Base-by-base conservation (phyloP, 1,284 basidiomycete genomes). In the Boletus sp. region DNA sequence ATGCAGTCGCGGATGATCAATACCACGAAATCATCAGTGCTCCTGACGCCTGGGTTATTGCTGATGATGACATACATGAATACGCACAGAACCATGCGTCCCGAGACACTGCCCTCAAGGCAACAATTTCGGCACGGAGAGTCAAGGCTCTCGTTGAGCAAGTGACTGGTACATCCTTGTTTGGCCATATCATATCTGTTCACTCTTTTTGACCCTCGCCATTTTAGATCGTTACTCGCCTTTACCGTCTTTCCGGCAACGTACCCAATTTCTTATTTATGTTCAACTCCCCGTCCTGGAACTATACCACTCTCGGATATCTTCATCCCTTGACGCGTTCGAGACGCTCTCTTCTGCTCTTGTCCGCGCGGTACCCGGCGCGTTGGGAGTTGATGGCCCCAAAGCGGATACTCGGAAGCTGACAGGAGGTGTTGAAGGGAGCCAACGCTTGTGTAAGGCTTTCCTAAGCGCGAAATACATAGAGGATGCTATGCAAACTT, bases 341-440 rank as follows among this genome's bases (percentile, higher is more conserved):
- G 95, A 98, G 67, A 87, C 84, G 0, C 72, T 96, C 4, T 91
- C 91, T 1, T 91, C 88, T 16, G 81, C 86, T 0, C 84, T 99
- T 57, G 80, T 94, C 25, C 84, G 93, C 5, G 88, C 88, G 3
- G 92, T 98, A 6, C 94, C 95, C 0, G 95, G 94, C 5, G 91
- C 89, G 5, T 74, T 94, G 27, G 71, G 76, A 39, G 73, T 82
- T 39, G 72, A 75, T 8, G 71, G 74, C 8, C 72, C 78, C 13
- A 76, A 73, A 44, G 71, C 78, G 4, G 84, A 88, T 57, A 69
- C 76, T 5, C 72, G 73, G 50, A 73, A 74, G 51, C 68, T 92
- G 52, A 91, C 89, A 0, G 81, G 80, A 30, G 91, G 92, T 2
- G 76, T 87, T 4, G 84, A 86, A 43, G 94, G 92, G 7, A 75